These are phyloP conservation scores for Nicotiana knightiana DNA, from an alignment of 257 asterid genomes.

Conservation along the genomic window DNA sequence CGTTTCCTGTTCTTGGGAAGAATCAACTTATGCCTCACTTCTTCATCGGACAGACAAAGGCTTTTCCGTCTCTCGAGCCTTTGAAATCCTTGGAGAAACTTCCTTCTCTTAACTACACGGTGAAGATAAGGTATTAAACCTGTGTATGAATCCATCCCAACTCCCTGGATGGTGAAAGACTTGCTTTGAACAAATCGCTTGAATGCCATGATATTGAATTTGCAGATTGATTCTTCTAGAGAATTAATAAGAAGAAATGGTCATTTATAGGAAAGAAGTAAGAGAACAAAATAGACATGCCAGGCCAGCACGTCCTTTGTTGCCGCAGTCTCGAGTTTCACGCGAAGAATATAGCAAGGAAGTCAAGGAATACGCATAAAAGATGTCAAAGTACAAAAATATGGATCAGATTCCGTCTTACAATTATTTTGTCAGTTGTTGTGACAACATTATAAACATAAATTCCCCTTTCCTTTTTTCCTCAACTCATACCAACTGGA, in stretches of 20 bases:
- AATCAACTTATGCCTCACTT: conserved; percentile 1
- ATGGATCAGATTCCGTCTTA: neutral
- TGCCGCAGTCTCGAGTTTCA: neutral
- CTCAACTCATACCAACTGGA: neutral
- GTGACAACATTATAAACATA: neutral
- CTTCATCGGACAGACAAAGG: neutral
- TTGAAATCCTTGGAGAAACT: conserved; percentile 10
- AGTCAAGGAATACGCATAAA: neutral
- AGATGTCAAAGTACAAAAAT: conserved; percentile 6
- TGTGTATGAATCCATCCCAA: conserved; percentile 16
- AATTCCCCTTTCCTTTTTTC: neutral
- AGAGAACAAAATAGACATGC: neutral
- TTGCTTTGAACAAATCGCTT: neutral
- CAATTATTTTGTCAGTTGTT: conserved; percentile 1
- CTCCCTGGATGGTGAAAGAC: neutral
- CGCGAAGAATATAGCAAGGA: neutral
- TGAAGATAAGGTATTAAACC: conserved; percentile 19
- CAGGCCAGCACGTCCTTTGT: conserved; percentile 4
- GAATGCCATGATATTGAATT: conserved; percentile 1
- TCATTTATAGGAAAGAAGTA: neutral
- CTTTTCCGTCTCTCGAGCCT: conserved; percentile 4
- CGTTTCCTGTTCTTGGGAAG: neutral
- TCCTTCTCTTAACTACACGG: neutral
- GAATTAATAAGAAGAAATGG: neutral
- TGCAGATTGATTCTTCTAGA: neutral